Percentiles rank a stretch among this genome's conserved stretches.
Conservation (phyloP, 148 eudicot species). For the Cornus kousa region DNA sequence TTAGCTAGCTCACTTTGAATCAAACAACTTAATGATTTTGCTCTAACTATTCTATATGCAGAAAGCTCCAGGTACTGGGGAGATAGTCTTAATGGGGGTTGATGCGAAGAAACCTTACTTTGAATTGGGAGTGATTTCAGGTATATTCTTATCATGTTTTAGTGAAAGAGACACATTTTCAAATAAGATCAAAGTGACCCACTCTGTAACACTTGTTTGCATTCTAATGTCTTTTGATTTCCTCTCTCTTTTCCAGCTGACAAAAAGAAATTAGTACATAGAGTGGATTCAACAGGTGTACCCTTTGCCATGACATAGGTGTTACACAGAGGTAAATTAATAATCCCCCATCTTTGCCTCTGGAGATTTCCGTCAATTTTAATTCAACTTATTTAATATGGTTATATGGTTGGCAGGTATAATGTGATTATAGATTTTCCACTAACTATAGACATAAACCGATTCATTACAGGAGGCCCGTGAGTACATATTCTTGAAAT, state of each 20-base stretch:
- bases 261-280: slow-evolving; percentile 5
- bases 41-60: too few relatives aligned
- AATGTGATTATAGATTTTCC: slow-evolving; percentile 19
- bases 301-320: slow-evolving; percentile 8
- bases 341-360: neutral
- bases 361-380: neutral
- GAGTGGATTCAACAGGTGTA: neutral
- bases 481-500: neutral
- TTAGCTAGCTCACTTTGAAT: too few relatives aligned
- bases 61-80: too few relatives aligned
- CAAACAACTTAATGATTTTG: too few relatives aligned
- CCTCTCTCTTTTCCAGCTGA: neutral
- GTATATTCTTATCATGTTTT: too few relatives aligned
- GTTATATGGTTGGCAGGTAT: slow-evolving; percentile 9
- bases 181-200: too few relatives aligned
- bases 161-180: too few relatives aligned
- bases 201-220: too few relatives aligned
- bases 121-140: too few relatives aligned
- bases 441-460: slow-evolving; percentile 3
- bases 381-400: too few relatives aligned
- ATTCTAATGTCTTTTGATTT: neutral
- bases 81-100: too few relatives aligned
- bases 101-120: too few relatives aligned
- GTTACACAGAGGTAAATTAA: slow-evolving; percentile 8
- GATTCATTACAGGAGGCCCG: slow-evolving; percentile 19